These are phyloP conservation scores for Stellera chamaejasme DNA, from an alignment of 345 rosid genomes.

Conservation along the genomic window DNA sequence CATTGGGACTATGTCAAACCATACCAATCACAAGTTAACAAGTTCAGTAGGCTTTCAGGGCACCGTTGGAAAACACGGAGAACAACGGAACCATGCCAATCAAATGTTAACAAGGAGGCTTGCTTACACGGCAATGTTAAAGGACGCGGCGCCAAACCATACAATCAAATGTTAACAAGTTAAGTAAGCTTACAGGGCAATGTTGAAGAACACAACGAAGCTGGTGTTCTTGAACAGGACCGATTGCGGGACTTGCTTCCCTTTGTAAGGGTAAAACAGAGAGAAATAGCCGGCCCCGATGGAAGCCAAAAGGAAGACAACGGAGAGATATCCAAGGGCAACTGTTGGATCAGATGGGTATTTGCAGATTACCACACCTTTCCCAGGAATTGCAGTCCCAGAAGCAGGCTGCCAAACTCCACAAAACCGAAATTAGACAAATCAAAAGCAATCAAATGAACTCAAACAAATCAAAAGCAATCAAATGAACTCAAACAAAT, in stretches of 20 bases:
- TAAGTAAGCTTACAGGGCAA: no score
- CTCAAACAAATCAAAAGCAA: no score
- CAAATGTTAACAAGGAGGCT: not conserved
- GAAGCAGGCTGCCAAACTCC: conserved; percentile 40
- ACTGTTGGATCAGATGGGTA: conserved; percentile 75
- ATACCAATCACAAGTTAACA: not conserved
- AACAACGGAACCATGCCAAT: not conserved
- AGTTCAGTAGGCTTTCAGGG: conserved; percentile 40
- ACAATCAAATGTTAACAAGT: not conserved
- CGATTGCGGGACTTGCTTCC: conserved; percentile 61
- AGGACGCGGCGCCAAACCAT: no score
- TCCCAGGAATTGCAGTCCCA: conserved; percentile 53
- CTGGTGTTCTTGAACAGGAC: conserved; percentile 52
- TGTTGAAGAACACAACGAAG: conserved; percentile 61
- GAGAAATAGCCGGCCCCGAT: conserved; percentile 46
- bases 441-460: conserved; percentile 1
- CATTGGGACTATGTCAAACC: not conserved
- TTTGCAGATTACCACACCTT: conserved; percentile 64
- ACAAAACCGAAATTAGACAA: conserved; percentile 1
- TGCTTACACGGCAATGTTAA: no score
- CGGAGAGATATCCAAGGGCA: conserved; percentile 52
- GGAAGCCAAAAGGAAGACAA: conserved; percentile 45
- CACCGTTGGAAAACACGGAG: conserved; percentile 58
- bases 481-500: not conserved
- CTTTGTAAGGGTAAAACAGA: conserved; percentile 67